Evolutionary conservation across 2,329 filamentous ascomycete genomes (phyloP).

Genomic region (Chaetothyriales sp.): DNA sequence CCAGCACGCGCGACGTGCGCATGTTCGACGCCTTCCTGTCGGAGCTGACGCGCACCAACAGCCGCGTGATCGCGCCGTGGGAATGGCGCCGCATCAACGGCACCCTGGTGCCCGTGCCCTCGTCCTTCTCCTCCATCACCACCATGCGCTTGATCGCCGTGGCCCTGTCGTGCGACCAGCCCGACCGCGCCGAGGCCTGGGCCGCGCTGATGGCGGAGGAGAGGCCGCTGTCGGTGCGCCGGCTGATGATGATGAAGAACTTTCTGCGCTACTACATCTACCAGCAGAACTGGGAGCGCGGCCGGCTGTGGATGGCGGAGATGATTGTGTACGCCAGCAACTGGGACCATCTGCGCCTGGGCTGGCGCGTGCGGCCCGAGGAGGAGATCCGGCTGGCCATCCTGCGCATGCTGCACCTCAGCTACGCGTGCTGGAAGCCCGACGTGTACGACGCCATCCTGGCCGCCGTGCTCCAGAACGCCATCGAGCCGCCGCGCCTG

Average conservation of each 20-base stretch:
- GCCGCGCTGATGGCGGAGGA: neutral
- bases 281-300: slow-evolving; percentile 12
- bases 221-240: neutral
- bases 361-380: neutral
- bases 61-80: slow-evolving; percentile 5
- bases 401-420: slow-evolving; percentile 15
- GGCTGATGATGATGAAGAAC: slow-evolving; percentile 5
- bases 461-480: slow-evolving; percentile 9
- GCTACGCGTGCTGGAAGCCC: slow-evolving; percentile 12
- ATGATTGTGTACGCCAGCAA: slow-evolving; percentile 2
- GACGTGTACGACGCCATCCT: slow-evolving; percentile 13
- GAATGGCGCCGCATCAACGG: slow-evolving; percentile 8
- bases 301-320: slow-evolving; percentile 12
- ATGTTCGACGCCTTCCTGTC: neutral
- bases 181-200: slow-evolving; percentile 16
- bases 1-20: neutral
- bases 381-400: slow-evolving; percentile 5
- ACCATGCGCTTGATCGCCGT: slow-evolving; percentile 10
- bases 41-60: neutral
- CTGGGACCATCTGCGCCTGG: neutral
- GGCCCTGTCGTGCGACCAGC: slow-evolving; percentile 11
- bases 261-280: slow-evolving; percentile 12
- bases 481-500: slow-evolving; percentile 7
- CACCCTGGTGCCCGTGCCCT: slow-evolving; percentile 11
- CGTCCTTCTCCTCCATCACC: slow-evolving; percentile 6